Base-by-base conservation (phyloP, 2,329 filamentous ascomycete genomes). In the Neofusicoccum kwambonambiense region DNA sequence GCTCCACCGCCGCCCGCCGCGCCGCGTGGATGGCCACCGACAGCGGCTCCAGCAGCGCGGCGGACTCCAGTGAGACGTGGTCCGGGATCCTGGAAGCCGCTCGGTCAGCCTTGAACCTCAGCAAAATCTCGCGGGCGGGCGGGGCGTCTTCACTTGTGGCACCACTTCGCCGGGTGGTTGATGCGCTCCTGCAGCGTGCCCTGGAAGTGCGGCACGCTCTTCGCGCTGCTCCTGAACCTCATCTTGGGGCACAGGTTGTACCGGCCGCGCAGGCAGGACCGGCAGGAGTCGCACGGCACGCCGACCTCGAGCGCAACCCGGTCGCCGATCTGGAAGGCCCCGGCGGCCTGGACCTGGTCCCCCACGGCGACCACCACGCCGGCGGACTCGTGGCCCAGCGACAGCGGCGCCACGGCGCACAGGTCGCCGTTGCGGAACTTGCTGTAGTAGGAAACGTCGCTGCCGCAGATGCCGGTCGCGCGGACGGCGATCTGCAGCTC, bases 21-120 rank as follows among this genome's bases (percentile, higher is more conserved):
- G 89, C 88, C 70, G 95, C 92, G 80, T 96, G 93, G 37, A 96
- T 92, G 13, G 89, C 92, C 34, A 96, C 92, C 52, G 90, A 88
- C 42, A 96, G 86, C 2, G 93, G 93, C 65, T 79, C 77, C 7
- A 79, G 65, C 19, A 79, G 67, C 3, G 76, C 76, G 15, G 76
- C 77, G 34, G 76, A 73, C 47, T 78, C 77, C 62, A 77, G 67
- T 15, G 76, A 76, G 5, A 79, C 75, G 68, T 78, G 75, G 11
- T 72, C 70, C 47, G 77, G 77, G 58, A 79, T 72, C 71, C 77
- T 79, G 34, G 68, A 69, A 68, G 9, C 22, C 22, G 22, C 35
- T 39, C 12, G 35, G 69, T 72, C 71, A 68, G 54, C 8, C 22
- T 22, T 22, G 22, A 22, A 22, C 22, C 22, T 22, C 22, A 22